Conservation (phyloP, 208 protist genomes). For the Acanthamoeba lenticulata region DNA sequence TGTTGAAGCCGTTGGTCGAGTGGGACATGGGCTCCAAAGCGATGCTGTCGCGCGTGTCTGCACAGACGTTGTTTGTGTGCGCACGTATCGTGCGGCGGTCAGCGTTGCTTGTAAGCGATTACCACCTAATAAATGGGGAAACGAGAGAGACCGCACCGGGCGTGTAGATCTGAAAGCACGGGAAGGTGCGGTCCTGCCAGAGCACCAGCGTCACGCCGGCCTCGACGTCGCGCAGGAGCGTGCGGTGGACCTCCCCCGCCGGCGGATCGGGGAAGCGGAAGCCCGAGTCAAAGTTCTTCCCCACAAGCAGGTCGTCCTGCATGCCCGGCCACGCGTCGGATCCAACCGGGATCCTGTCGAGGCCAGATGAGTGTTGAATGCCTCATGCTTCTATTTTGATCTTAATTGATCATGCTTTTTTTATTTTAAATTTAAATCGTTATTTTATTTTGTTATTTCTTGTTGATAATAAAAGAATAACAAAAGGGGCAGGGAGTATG, state of each 20-base stretch:
- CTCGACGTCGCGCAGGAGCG: neutral
- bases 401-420: too few relatives aligned
- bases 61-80: too few relatives aligned
- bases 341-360: neutral
- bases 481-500: neutral
- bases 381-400: too few relatives aligned
- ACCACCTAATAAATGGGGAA: neutral
- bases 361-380: neutral
- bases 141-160: neutral
- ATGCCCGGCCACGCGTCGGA: neutral
- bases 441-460: too few relatives aligned
- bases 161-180: slow-evolving; percentile 35
- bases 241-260: neutral
- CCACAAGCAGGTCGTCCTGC: neutral
- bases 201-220: neutral
- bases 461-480: too few relatives aligned
- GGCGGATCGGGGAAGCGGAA: neutral
- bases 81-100: too few relatives aligned
- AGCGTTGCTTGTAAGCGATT: too few relatives aligned
- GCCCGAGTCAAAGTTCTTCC: neutral
- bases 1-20: slow-evolving; percentile 29
- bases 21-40: slow-evolving; percentile 10
- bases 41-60: neutral
- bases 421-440: too few relatives aligned
- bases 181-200: neutral